Evolutionary conservation across 2,329 filamentous ascomycete genomes (phyloP).

Genomic region (Stenocarpella maydis): DNA sequence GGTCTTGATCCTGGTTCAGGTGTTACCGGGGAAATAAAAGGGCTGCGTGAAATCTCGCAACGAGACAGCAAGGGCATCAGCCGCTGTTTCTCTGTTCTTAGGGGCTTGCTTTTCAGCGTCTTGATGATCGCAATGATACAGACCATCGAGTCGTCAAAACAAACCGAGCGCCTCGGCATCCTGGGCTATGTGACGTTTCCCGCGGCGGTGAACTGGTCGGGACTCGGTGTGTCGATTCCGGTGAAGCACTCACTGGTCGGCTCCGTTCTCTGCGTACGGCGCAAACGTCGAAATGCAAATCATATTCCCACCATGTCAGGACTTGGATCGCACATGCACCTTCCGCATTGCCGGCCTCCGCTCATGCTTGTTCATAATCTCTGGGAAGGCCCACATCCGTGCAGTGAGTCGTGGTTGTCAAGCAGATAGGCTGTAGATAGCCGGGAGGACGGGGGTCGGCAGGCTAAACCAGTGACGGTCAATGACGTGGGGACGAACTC

Average conservation of each 20-base stretch:
- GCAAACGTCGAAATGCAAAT: neutral
- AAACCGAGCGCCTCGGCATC: conserved; percentile 1
- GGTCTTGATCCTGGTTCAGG: conserved; percentile 56
- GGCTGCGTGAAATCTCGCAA: conserved; percentile 55
- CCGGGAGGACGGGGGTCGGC: neutral
- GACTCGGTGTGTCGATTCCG: neutral
- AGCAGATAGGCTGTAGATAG: neutral
- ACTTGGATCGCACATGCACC: neutral
- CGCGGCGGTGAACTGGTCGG: neutral
- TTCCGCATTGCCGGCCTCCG: neutral
- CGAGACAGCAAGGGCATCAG: conserved; percentile 34
- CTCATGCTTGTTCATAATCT: neutral
- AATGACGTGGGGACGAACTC: conserved; percentile 32
- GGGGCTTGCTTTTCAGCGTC: conserved; percentile 55
- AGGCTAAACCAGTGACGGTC: conserved; percentile 28
- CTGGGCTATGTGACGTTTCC: conserved; percentile 22
- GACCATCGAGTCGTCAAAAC: conserved; percentile 42
- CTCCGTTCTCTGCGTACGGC: neutral
- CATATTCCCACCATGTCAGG: neutral
- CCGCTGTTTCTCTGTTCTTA: conserved; percentile 50
- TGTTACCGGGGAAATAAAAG: conserved; percentile 52
- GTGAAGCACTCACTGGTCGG: neutral
- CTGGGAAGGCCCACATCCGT: neutral
- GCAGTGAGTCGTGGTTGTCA: neutral
- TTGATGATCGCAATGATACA: conserved; percentile 57